Evolutionary conservation across 139 green algal genomes (phyloP).

Genomic region (Diplosphaera chodatii): DNA sequence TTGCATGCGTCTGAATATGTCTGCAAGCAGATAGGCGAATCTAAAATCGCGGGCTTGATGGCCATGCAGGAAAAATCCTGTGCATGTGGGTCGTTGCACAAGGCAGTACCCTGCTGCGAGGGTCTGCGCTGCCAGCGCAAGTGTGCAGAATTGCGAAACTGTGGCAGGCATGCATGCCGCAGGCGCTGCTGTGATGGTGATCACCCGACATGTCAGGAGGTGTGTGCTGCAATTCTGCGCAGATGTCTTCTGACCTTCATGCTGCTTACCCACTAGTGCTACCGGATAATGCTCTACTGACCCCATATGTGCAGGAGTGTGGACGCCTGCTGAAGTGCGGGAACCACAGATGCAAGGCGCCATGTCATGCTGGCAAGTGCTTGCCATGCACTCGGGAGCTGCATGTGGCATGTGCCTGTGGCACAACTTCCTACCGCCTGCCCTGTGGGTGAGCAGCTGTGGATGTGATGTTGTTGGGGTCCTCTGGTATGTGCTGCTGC

Average conservation of each 20-base stretch:
- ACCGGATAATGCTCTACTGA: too few species aligned
- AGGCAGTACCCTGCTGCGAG: slow-evolving; percentile 17
- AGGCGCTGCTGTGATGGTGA: slow-evolving; percentile 76
- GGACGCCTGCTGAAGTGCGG: slow-evolving; percentile 60
- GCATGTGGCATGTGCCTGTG: slow-evolving; percentile 67
- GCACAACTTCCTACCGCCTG: slow-evolving; percentile 42
- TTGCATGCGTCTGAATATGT: too few species aligned
- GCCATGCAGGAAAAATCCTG: slow-evolving; percentile 29
- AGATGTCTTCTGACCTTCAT: background rate
- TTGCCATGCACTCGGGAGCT: slow-evolving; percentile 65
- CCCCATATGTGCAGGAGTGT: slow-evolving; percentile 40
- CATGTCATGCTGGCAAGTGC: slow-evolving; percentile 71
- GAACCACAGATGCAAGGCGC: slow-evolving; percentile 72
- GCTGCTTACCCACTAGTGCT: too few species aligned
- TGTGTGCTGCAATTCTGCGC: slow-evolving; percentile 1
- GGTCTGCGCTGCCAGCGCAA: slow-evolving; percentile 55
- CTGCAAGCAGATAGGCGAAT: too few species aligned
- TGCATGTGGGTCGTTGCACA: slow-evolving; percentile 39
- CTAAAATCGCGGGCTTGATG: too few species aligned
- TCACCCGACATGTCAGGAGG: slow-evolving; percentile 79
- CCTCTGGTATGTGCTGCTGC: too few species aligned
- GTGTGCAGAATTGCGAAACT: slow-evolving; percentile 51
- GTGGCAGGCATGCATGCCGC: slow-evolving; percentile 71
- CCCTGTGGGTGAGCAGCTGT: slow-evolving; percentile 51
- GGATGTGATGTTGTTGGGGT: too few species aligned